Conservation (phyloP, 2,329 filamentous ascomycete species). For the Aureobasidium sp. region DNA sequence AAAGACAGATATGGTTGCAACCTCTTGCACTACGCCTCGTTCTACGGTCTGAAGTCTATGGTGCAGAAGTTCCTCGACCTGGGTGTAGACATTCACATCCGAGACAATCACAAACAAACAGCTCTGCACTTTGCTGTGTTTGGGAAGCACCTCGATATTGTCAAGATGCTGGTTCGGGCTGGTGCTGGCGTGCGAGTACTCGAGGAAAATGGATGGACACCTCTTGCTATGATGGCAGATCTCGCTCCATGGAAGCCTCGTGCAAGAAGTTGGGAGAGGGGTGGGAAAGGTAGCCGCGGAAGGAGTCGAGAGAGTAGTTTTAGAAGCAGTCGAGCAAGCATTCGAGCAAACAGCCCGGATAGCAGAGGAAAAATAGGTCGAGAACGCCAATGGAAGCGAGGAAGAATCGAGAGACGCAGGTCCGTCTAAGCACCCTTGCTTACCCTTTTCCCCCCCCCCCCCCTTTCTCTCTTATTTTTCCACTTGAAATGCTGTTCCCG, state of each 20-base stretch:
- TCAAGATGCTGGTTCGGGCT: not conserved
- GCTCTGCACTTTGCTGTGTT: not conserved
- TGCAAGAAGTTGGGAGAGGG: not conserved
- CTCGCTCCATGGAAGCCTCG: not conserved
- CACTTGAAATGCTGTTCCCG: too few species aligned
- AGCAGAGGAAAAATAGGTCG: too few species aligned
- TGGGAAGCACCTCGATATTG: not conserved
- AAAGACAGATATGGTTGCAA: not conserved
- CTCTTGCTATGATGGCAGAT: not conserved
- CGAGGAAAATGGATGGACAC: not conserved
- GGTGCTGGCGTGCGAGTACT: not conserved
- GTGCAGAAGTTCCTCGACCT: not conserved
- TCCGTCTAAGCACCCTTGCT: too few species aligned
- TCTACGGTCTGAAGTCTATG: rapidly evolving
- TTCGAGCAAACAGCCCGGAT: too few species aligned
- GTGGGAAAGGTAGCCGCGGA: not conserved
- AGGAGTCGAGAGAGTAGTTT: not conserved
- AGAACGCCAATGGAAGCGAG: not conserved
- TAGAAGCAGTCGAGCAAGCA: not conserved
- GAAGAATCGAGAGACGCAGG: not conserved
- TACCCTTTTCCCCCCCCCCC: too few species aligned
- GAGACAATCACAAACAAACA: not conserved
- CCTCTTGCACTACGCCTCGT: not conserved
- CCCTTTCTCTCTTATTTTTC: too few species aligned
- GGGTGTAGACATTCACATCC: not conserved